Percentiles rank a stretch among this genome's conserved stretches.
Evolutionary conservation across 2,329 filamentous ascomycete species (phyloP).

Genomic region (Ustulina deusta): DNA sequence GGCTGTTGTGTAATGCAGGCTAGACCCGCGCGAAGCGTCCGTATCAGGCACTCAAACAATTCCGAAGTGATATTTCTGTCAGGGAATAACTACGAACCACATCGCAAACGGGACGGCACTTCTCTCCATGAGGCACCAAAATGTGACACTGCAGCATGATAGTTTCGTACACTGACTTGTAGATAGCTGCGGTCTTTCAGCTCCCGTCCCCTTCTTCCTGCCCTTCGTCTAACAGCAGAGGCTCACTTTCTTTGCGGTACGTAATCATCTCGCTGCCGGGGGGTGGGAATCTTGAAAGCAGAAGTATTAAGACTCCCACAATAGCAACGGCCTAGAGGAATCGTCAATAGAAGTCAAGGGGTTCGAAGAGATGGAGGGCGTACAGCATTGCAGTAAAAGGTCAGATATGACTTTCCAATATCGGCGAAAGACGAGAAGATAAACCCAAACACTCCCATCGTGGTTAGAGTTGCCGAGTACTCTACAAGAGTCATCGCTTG

Average conservation of each 20-base stretch:
- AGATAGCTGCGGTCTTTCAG: neutral
- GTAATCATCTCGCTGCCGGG: conserved; percentile 39
- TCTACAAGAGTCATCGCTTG: conserved; percentile 46
- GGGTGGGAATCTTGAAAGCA: conserved; percentile 43
- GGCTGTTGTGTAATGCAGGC: too few species aligned
- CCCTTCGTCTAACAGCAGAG: conserved; percentile 13
- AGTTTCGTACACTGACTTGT: neutral
- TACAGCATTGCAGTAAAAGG: conserved; percentile 47
- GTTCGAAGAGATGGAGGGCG: conserved; percentile 1
- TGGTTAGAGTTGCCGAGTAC: conserved; percentile 41
- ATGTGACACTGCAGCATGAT: neutral
- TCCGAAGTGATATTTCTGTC: neutral
- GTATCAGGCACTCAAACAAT: too few species aligned
- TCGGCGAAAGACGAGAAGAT: conserved; percentile 45
- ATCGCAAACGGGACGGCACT: neutral
- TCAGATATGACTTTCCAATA: conserved; percentile 43
- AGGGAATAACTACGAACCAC: neutral
- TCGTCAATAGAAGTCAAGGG: neutral
- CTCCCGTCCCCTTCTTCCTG: neutral
- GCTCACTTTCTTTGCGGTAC: conserved; percentile 17
- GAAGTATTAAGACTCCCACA: conserved; percentile 39
- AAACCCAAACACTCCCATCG: conserved; percentile 44
- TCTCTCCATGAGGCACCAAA: neutral
- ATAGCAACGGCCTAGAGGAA: conserved; percentile 42
- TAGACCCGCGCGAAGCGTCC: too few species aligned